Base-by-base conservation (phyloP, 306 rosid species). In the Rosa multiflora region DNA sequence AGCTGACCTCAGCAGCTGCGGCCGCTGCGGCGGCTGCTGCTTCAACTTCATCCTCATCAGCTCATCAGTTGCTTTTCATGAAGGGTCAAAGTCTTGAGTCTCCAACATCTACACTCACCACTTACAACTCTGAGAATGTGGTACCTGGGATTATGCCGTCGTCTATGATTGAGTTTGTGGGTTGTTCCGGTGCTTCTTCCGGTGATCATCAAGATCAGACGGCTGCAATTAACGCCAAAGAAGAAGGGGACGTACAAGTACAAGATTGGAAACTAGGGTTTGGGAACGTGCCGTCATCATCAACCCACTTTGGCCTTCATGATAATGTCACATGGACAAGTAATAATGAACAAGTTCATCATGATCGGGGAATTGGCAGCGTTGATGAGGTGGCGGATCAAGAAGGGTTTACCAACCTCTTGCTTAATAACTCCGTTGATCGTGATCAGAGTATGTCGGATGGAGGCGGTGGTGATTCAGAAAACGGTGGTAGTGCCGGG, bases 321-420 rank as follows among this genome's bases (percentile, higher is more conserved):
- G 46, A 8, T 10, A 66, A 66, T 37, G 46, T 66, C 23, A 17
- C 46, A 66, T 66, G 70, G 70, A 66, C 70, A 5, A 66, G 70
- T 17, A 3, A 46, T 35, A 8, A 66, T 66, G 70, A 66, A 17
- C 70, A 66, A 66, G 70, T 37, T 61, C 71, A 15, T 44, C 79
- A 62, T 44, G 79, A 76, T 35, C 70, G 13, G 46, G 70, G 70
- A 52, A 67, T 40, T 52, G 23, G 13, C 42, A 32, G 46, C 14
- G 3, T 5, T 23, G 74, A 18, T 21, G 70, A 43, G 44, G 14
- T 75, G 56, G 73, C 35, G n/a, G 53, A 35, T 61, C 96, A 94
- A 76, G 98, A 92, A 76, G 98, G 99, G 18, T 93, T 96, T 79
- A 96, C 97, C 23, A 90, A 82, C 85, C 99, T 96, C 75, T 70